Conservation (phyloP, 371 early-diverging fungal species). For the Mucor lusitanicus region DNA sequence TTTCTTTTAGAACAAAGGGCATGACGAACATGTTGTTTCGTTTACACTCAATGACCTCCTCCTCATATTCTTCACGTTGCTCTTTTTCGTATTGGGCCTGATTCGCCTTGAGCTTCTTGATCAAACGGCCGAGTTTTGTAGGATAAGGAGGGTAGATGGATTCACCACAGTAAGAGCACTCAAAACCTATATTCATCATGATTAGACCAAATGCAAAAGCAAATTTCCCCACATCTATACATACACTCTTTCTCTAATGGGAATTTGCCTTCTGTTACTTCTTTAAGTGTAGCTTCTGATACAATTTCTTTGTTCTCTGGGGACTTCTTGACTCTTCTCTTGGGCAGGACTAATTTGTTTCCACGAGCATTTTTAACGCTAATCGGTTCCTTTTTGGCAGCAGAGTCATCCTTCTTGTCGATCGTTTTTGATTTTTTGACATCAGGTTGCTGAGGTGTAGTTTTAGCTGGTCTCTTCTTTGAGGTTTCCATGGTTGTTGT, state of each 20-base stretch:
- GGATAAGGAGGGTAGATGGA: conserved; percentile 3
- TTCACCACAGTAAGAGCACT: conserved; percentile 6
- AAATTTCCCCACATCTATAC: neutral
- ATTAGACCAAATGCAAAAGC: neutral
- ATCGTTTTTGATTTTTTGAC: neutral
- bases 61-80: neutral
- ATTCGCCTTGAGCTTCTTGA: neutral
- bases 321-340: neutral
- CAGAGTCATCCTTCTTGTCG: neutral
- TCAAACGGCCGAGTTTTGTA: neutral
- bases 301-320: neutral
- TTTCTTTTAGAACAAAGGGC: neutral
- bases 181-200: neutral
- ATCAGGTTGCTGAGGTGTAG: neutral
- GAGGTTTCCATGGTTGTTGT: neutral
- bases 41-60: neutral
- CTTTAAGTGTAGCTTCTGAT: neutral
- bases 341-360: neutral
- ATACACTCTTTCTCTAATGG: neutral
- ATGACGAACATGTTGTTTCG: neutral
- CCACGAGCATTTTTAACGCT: neutral
- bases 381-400: neutral
- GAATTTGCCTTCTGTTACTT: neutral
- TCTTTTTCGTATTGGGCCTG: neutral
- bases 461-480: neutral